Percentiles rank a stretch among this genome's conserved stretches.
Conservation (phyloP, 164 flowering plant genomes). For the Vitis riparia region DNA sequence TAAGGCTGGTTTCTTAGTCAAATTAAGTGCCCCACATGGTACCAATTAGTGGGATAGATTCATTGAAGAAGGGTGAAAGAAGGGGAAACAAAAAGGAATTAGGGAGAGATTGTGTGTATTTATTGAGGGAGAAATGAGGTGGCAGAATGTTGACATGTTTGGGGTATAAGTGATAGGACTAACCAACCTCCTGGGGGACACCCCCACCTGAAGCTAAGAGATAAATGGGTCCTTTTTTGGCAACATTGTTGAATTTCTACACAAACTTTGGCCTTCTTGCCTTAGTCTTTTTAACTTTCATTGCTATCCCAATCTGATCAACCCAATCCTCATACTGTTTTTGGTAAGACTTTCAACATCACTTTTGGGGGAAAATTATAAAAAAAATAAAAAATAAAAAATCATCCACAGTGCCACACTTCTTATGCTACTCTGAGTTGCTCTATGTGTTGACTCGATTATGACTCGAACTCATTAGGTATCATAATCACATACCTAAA, state of each 20-base stretch:
- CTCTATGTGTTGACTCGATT: no score
- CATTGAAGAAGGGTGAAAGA: no score
- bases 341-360: slow-evolving; percentile 3
- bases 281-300: neutral
- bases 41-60: no score
- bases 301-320: slow-evolving; percentile 10
- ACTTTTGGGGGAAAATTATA: neutral
- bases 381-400: no score
- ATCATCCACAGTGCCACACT: no score
- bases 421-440: no score
- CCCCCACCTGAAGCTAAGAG: slow-evolving; percentile 14
- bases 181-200: slow-evolving; percentile 21
- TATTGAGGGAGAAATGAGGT: neutral
- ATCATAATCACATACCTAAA: no score
- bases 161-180: slow-evolving; percentile 17
- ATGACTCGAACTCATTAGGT: no score
- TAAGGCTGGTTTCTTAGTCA: no score
- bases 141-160: slow-evolving; percentile 2
- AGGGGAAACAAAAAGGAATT: no score
- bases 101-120: neutral
- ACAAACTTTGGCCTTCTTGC: neutral
- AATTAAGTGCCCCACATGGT: no score
- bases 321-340: slow-evolving; percentile 13
- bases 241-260: neutral
- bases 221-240: slow-evolving; percentile 9